Conservation (phyloP, 2,329 filamentous ascomycete species). For the Teratosphaeria gauchensis region DNA sequence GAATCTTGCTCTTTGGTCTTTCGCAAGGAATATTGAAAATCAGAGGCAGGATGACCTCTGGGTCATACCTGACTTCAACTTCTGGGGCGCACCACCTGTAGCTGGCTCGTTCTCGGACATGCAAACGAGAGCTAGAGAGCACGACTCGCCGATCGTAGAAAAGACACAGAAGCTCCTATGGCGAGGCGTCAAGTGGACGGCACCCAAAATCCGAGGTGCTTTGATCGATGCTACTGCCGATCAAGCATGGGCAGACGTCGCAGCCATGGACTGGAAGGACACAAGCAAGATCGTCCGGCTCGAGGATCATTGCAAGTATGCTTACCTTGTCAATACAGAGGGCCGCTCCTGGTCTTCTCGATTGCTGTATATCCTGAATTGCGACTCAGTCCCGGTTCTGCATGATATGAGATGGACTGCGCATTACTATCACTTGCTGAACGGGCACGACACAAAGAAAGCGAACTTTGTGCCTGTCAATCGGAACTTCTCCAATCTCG, state of each 20-base stretch:
- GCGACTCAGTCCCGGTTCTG: constrained; percentile 22
- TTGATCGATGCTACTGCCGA: constrained; percentile 22
- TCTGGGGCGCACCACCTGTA: constrained; percentile 39
- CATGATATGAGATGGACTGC: constrained; percentile 24
- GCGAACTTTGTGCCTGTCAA: constrained; percentile 24
- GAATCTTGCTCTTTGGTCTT: constrained; percentile 35
- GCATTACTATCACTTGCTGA: constrained; percentile 23
- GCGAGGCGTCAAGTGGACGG: constrained; percentile 32
- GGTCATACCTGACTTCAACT: constrained; percentile 47
- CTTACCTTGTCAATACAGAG: constrained; percentile 25
- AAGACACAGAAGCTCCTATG: constrained; percentile 41
- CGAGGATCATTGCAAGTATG: constrained; percentile 21
- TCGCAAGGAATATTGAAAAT: constrained; percentile 18
- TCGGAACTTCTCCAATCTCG: constrained; percentile 22
- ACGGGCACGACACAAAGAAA: constrained; percentile 3
- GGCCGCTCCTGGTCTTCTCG: constrained; percentile 27
- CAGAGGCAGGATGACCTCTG: constrained; percentile 29
- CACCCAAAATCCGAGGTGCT: constrained; percentile 17
- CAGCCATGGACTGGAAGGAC: neutral
- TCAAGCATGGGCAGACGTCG: constrained; percentile 39
- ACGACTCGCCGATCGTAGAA: constrained; percentile 17
- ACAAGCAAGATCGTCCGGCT: neutral
- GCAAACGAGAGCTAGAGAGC: constrained; percentile 13
- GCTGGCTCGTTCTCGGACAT: constrained; percentile 17
- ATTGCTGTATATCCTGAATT: constrained; percentile 26